Conservation (phyloP, 192 early-diverging fungal genomes). For the Backusella westeae region DNA sequence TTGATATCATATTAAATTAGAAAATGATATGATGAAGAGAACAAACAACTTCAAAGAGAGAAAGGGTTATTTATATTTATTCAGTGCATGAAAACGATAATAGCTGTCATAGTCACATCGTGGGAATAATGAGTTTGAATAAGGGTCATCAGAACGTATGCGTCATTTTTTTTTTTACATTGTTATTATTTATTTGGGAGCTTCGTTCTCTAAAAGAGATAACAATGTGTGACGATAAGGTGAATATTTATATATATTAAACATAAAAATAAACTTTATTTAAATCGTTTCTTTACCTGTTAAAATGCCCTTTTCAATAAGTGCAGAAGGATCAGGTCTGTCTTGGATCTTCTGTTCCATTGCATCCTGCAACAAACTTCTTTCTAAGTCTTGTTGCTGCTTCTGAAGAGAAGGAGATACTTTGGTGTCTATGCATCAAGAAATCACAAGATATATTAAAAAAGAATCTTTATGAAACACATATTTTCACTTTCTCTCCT, state of each 20-base stretch:
- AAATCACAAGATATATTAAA: background rate
- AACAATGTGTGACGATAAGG: background rate
- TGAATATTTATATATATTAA: background rate
- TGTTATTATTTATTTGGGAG: constrained; percentile 4
- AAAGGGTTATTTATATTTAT: constrained; percentile 11
- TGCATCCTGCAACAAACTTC: constrained; percentile 41
- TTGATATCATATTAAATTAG: constrained; percentile 12
- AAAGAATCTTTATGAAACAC: background rate
- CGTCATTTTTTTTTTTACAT: background rate
- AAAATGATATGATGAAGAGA: background rate
- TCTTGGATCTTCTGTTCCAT: constrained; percentile 49
- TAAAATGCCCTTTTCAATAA: constrained; percentile 62
- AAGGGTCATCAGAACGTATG: background rate
- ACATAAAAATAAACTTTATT: background rate
- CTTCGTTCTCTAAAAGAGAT: background rate
- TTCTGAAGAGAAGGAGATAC: constrained; percentile 50
- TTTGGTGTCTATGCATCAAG: constrained; percentile 21
- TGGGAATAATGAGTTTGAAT: constrained; percentile 10
- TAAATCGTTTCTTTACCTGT: constrained; percentile 19
- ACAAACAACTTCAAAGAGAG: constrained; percentile 2
- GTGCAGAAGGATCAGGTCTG: constrained; percentile 37
- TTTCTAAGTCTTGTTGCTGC: constrained; percentile 44
- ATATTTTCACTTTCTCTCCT: background rate
- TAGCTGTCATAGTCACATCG: constrained; percentile 6
- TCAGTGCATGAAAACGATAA: constrained; percentile 1